Evolutionary conservation across 2,329 filamentous ascomycete genomes (phyloP).

Genomic region (Penicillium italicum): DNA sequence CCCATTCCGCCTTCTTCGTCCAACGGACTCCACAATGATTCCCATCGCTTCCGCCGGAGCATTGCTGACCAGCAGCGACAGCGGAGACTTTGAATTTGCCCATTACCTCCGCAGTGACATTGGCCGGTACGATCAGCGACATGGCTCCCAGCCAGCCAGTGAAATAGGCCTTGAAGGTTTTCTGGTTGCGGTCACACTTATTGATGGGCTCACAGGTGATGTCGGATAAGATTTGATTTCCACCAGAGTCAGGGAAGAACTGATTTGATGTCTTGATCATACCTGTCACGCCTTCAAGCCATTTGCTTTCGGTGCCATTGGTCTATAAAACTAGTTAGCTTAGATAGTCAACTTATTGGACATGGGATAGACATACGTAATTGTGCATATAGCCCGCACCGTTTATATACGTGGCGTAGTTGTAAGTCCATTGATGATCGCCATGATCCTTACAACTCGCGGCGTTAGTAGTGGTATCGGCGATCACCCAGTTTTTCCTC

Average conservation of each 20-base stretch:
- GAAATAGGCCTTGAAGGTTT: slow-evolving; percentile 66
- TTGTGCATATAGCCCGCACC: slow-evolving; percentile 67
- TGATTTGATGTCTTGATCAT: slow-evolving; percentile 47
- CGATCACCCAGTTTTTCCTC: slow-evolving; percentile 57
- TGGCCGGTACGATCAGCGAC: slow-evolving; percentile 56
- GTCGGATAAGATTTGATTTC: slow-evolving; percentile 58
- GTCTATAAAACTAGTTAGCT: slow-evolving; percentile 34
- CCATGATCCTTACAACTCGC: slow-evolving; percentile 61
- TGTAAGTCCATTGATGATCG: slow-evolving; percentile 63
- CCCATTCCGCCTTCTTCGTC: slow-evolving; percentile 47
- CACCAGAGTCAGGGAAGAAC: slow-evolving; percentile 48
- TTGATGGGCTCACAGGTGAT: slow-evolving; percentile 57
- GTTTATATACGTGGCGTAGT: slow-evolving; percentile 55
- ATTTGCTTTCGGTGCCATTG: slow-evolving; percentile 47
- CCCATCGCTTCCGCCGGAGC: slow-evolving; percentile 51
- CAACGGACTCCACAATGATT: slow-evolving; percentile 61
- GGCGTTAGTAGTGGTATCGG: slow-evolving; percentile 57
- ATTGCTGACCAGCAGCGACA: slow-evolving; percentile 56
- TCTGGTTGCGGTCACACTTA: slow-evolving; percentile 65
- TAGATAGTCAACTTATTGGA: slow-evolving; percentile 21
- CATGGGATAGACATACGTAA: slow-evolving; percentile 20
- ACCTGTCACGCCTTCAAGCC: slow-evolving; percentile 53
- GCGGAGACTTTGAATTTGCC: slow-evolving; percentile 56
- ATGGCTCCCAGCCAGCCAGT: slow-evolving; percentile 60
- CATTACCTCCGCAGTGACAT: slow-evolving; percentile 50